These are phyloP conservation scores for Glebionis coronaria DNA, from an alignment of 129 eudicot species.

Conservation along the genomic window DNA sequence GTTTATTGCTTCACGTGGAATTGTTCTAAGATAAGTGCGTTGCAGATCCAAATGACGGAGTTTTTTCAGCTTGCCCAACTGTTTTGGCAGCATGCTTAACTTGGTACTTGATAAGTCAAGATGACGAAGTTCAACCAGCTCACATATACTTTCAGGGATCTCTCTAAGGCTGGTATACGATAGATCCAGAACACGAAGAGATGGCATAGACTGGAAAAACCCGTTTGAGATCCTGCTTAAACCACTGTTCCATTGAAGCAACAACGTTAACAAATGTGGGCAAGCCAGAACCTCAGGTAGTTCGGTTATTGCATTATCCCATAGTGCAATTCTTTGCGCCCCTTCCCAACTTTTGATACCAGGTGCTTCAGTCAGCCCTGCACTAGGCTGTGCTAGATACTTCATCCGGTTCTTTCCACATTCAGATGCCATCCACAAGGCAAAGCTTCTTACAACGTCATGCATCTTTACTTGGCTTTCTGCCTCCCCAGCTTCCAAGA, in stretches of 20 bases:
- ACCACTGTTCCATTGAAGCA: conserved; percentile 36
- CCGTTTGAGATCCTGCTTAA: conserved; percentile 25
- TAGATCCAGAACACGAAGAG: conserved; percentile 41
- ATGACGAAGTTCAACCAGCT: conserved; percentile 28
- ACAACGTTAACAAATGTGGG: conserved; percentile 36
- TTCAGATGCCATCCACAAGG: conserved; percentile 34
- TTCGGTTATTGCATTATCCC: conserved; percentile 35
- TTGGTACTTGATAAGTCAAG: conserved; percentile 44
- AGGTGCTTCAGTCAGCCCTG: conserved; percentile 35
- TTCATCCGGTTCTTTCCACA: conserved; percentile 7
- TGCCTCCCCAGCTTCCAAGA: conserved; percentile 21
- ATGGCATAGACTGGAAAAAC: conserved; percentile 33
- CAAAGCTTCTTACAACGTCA: conserved; percentile 44
- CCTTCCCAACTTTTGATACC: conserved; percentile 31
- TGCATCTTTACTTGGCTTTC: conserved; percentile 38
- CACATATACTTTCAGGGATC: conserved; percentile 32
- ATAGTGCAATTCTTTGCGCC: conserved; percentile 39
- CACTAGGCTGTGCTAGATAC: conserved; percentile 31
- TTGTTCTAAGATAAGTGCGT: conserved; percentile 34
- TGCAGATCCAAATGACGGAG: conserved; percentile 37
- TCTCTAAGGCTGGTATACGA: conserved; percentile 38
- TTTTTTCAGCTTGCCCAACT: conserved; percentile 29
- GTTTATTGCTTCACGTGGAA: conserved; percentile 38
- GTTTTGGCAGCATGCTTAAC: conserved; percentile 33
- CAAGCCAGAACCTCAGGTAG: conserved; percentile 28